Conservation (phyloP, 2,329 filamentous ascomycete genomes). For the Nothomitra cinnamomea region DNA sequence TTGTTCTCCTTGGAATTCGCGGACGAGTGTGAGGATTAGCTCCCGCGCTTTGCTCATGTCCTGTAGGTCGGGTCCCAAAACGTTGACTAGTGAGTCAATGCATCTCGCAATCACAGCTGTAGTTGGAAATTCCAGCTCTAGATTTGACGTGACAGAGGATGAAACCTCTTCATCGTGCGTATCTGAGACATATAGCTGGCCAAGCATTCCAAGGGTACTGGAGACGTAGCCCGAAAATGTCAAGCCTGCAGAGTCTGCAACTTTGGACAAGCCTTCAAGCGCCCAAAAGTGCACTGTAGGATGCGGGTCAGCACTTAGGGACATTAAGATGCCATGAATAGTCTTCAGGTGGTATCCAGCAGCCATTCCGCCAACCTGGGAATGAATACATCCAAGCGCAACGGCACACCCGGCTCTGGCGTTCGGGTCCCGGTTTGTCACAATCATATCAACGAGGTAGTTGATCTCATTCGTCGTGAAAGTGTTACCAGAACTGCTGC, state of each 20-base stretch:
- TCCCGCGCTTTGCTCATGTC: conserved; percentile 85
- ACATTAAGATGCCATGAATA: conserved; percentile 96
- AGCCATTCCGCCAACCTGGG: conserved; percentile 92
- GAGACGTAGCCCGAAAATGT: conserved; percentile 85
- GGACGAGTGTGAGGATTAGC: conserved; percentile 72
- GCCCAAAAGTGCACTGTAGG: conserved; percentile 95
- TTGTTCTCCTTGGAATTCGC: conserved; percentile 63
- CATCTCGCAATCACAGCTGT: conserved; percentile 71
- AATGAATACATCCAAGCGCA: conserved; percentile 83
- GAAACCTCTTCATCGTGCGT: conserved; percentile 75
- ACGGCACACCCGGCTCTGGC: conserved; percentile 88
- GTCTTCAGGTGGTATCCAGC: conserved; percentile 93
- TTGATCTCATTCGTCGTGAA: conserved; percentile 88
- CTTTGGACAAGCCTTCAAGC: conserved; percentile 67
- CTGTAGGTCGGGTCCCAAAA: conserved; percentile 86
- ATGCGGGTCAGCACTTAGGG: conserved; percentile 85
- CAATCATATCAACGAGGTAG: conserved; percentile 81
- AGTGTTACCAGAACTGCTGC: conserved; percentile 65
- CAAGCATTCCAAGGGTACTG: conserved; percentile 81
- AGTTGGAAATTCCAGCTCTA: conserved; percentile 72
- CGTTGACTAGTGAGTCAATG: conserved; percentile 90
- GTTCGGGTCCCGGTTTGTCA: conserved; percentile 82
- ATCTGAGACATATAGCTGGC: conserved; percentile 81
- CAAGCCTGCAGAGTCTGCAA: conserved; percentile 80
- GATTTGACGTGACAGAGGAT: conserved; percentile 70